phyloP scores from a whole-genome alignment of 768 basidiomycete species.

The Mycena rosella region DNA sequence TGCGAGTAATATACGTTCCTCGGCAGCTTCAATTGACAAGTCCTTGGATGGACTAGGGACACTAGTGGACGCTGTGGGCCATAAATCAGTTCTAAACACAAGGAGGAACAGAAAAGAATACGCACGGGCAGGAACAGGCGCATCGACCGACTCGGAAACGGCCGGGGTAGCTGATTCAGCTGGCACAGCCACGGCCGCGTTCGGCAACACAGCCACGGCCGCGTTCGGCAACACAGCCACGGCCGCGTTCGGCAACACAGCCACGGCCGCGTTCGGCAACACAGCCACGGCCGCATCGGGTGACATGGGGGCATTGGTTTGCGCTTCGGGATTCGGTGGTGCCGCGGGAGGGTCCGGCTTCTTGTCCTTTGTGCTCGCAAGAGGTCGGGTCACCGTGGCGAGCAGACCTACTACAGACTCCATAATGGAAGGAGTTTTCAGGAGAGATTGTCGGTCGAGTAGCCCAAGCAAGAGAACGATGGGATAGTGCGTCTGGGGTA shows the following conservation, averaged over 20 bases:
- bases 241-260: neutral
- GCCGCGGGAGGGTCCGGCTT: slow-evolving; percentile 44
- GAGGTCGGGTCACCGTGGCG: slow-evolving; percentile 88
- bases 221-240: too few relatives aligned
- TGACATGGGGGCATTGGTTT: neutral
- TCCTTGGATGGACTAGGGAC: slow-evolving; percentile 35
- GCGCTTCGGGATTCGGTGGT: slow-evolving; percentile 33
- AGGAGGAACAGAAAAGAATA: neutral
- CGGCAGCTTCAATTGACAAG: slow-evolving; percentile 51
- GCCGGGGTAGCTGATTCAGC: slow-evolving; percentile 9
- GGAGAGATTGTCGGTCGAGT: slow-evolving; percentile 86
- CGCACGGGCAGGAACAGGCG: slow-evolving; percentile 4
- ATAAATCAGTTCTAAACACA: slow-evolving; percentile 2
- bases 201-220: too few relatives aligned
- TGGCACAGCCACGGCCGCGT: neutral
- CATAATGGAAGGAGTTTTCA: slow-evolving; percentile 91
- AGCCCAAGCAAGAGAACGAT: slow-evolving; percentile 90
- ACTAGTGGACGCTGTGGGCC: slow-evolving; percentile 9
- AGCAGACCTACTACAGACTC: slow-evolving; percentile 92
- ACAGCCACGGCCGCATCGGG: slow-evolving; percentile 23
- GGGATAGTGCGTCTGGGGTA: slow-evolving; percentile 87
- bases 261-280: slow-evolving; percentile 21
- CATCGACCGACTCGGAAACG: neutral
- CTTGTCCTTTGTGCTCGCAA: slow-evolving; percentile 72
- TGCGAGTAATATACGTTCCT: slow-evolving; percentile 68